Evolutionary conservation across 2,329 filamentous ascomycete species (phyloP).

Genomic region (Fusarium bulbicola): DNA sequence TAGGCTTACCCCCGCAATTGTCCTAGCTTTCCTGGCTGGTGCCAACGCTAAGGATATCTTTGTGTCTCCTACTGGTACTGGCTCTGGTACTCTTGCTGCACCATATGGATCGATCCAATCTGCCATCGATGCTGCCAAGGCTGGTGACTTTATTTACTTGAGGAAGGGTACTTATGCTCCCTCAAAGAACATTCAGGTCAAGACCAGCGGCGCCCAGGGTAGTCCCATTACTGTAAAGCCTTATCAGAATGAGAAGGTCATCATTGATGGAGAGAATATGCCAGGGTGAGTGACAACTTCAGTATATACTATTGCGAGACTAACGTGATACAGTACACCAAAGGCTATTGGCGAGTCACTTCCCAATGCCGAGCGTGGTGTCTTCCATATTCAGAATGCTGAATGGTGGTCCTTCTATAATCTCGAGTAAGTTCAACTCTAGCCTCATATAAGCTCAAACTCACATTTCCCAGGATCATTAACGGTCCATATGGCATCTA

Average conservation of each 20-base stretch:
- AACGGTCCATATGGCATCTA: conserved; percentile 52
- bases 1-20: conserved; percentile 19
- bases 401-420: conserved; percentile 57
- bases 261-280: conserved; percentile 55
- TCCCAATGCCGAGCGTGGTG: conserved; percentile 53
- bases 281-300: conserved; percentile 10
- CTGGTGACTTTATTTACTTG: conserved; percentile 57
- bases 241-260: conserved; percentile 54
- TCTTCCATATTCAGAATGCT: conserved; percentile 55
- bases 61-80: conserved; percentile 55
- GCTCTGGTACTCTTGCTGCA: conserved; percentile 50
- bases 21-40: conserved; percentile 17
- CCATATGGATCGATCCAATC: conserved; percentile 58
- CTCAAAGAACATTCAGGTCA: conserved; percentile 58
- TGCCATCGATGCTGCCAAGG: conserved; percentile 55
- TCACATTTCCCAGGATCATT: conserved; percentile 35
- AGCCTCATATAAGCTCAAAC: fast-evolving
- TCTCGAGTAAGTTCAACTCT: conserved; percentile 39
- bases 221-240: conserved; percentile 54
- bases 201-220: conserved; percentile 52
- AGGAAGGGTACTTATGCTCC: conserved; percentile 58
- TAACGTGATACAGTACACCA: conserved; percentile 50
- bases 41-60: conserved; percentile 50
- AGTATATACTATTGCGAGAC: fast-evolving
- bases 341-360: conserved; percentile 51